Evolutionary conservation across 139 green algal species (phyloP).

Genomic region (Picochlorum costavermella): DNA sequence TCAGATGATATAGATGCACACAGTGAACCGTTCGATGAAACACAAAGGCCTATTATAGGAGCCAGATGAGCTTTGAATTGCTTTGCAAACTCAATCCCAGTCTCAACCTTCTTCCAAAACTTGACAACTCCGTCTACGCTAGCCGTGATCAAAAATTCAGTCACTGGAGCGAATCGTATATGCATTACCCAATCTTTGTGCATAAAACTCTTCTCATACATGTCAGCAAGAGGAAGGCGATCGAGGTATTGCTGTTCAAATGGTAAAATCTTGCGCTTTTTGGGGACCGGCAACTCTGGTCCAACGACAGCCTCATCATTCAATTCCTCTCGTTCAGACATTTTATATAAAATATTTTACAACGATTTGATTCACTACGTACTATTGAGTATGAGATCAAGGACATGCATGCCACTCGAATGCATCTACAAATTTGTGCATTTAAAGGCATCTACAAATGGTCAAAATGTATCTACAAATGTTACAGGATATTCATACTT

Average conservation of each 20-base stretch:
- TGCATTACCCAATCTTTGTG: conserved; percentile 90
- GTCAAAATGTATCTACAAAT: too few relatives aligned
- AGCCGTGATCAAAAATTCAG: conserved; percentile 77
- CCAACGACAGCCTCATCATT: background rate
- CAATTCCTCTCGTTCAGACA: background rate
- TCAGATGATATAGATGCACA: conserved; percentile 35
- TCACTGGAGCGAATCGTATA: conserved; percentile 52
- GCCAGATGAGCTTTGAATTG: conserved; percentile 81
- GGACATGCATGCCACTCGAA: conserved; percentile 3
- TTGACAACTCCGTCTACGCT: conserved; percentile 86
- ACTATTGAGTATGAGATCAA: too few relatives aligned
- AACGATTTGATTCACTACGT: background rate
- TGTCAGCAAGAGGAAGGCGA: conserved; percentile 56
- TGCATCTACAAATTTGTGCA: too few relatives aligned
- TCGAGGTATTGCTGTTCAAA: conserved; percentile 71
- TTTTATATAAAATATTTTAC: background rate
- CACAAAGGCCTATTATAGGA: conserved; percentile 45
- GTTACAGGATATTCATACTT: too few relatives aligned
- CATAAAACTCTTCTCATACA: conserved; percentile 99
- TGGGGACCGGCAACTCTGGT: background rate
- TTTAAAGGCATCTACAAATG: too few relatives aligned
- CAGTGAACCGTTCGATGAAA: conserved; percentile 34
- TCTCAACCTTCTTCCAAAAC: conserved; percentile 93
- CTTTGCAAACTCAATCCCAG: conserved; percentile 87
- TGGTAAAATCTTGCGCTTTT: conserved; percentile 48